Conservation (phyloP, 1,139 yeast species). For the Zygosaccharomyces pseudobailii region DNA sequence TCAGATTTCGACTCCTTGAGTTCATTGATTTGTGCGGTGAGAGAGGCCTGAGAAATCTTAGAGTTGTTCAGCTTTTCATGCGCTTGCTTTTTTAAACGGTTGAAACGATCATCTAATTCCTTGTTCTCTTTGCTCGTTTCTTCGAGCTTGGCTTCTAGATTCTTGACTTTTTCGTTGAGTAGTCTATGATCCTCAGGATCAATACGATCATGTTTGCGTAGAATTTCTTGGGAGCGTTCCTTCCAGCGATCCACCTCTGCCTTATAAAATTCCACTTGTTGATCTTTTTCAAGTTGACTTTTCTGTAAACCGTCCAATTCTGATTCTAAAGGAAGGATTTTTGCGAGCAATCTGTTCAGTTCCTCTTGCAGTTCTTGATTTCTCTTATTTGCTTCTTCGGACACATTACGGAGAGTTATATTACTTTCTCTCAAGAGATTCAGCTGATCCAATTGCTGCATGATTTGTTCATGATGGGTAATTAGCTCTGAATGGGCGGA, state of each 20-base stretch:
- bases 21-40: slow-evolving; percentile 15
- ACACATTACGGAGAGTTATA: slow-evolving; percentile 57
- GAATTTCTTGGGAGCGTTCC: slow-evolving; percentile 44
- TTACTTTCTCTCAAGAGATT: slow-evolving; percentile 73
- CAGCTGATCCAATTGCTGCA: slow-evolving; percentile 62
- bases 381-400: slow-evolving; percentile 22
- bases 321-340: slow-evolving; percentile 21
- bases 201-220: slow-evolving; percentile 44
- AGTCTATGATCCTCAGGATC: slow-evolving; percentile 45
- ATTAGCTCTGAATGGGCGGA: slow-evolving; percentile 36
- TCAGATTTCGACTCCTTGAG: slow-evolving; percentile 20
- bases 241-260: slow-evolving; percentile 52
- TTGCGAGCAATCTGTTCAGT: slow-evolving; percentile 33
- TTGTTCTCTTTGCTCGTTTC: slow-evolving; percentile 28
- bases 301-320: slow-evolving; percentile 33
- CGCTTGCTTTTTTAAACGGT: slow-evolving; percentile 34
- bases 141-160: slow-evolving; percentile 21
- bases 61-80: slow-evolving; percentile 39
- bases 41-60: slow-evolving; percentile 29
- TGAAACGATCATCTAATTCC: slow-evolving; percentile 34
- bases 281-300: slow-evolving; percentile 40
- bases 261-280: slow-evolving; percentile 37
- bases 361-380: slow-evolving; percentile 36
- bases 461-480: slow-evolving; percentile 49
- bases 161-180: slow-evolving; percentile 34